phyloP scores from a whole-genome alignment of 208 protist genomes.

The Leishmania martiniquensis region DNA sequence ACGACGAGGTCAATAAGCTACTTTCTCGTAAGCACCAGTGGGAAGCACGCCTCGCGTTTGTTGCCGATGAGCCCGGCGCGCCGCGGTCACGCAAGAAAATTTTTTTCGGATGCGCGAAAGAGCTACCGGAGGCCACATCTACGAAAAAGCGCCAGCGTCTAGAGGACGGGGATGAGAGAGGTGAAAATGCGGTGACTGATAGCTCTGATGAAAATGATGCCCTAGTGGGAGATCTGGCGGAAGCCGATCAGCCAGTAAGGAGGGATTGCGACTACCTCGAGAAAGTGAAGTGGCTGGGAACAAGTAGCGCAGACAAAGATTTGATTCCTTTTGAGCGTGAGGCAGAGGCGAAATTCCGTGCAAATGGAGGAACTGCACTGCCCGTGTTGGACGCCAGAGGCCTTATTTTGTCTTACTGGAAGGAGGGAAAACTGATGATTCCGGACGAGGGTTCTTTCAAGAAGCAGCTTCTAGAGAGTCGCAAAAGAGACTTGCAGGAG shows the following conservation, averaged over 20 bases:
- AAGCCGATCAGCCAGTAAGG: constrained; percentile 3
- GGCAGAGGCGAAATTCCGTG: constrained; percentile 21
- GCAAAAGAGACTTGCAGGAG: constrained; percentile 46
- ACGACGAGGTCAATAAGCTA: constrained; percentile 82
- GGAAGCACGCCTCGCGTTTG: constrained; percentile 51
- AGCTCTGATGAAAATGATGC: constrained; percentile 13
- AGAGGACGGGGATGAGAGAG: background rate
- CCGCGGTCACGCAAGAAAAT: constrained; percentile 33
- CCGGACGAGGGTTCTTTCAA: constrained; percentile 62
- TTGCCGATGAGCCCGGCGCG: constrained; percentile 18
- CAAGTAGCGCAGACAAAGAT: constrained; percentile 25
- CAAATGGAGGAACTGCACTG: background rate
- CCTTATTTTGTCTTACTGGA: constrained; percentile 31
- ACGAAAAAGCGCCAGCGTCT: constrained; percentile 27
- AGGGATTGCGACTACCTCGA: constrained; percentile 21
- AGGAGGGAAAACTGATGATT: constrained; percentile 36
- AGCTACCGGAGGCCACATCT: constrained; percentile 55
- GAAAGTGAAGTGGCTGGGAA: constrained; percentile 29
- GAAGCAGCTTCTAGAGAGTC: constrained; percentile 32
- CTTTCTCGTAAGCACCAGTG: constrained; percentile 61
- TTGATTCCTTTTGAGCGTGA: constrained; percentile 36
- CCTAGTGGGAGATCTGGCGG: background rate
- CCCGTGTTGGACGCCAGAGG: background rate
- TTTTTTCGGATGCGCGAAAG: constrained; percentile 82
- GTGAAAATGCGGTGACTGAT: background rate